Percentiles rank a stretch among this genome's conserved stretches.
Conservation (phyloP, 805 yeast genomes). For the Ogataea paraovalis region DNA sequence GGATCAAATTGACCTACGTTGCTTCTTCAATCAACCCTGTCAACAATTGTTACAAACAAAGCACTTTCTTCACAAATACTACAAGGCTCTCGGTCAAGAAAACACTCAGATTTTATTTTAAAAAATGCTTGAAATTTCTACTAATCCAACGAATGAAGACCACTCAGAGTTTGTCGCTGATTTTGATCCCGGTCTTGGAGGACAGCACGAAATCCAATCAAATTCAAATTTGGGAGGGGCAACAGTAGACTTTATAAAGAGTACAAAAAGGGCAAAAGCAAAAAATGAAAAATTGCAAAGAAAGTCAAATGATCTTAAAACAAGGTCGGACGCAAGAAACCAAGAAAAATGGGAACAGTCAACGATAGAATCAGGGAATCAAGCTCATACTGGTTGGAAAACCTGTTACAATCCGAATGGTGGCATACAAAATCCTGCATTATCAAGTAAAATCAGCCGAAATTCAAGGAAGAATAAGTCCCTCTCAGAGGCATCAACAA, state of each 20-base stretch:
- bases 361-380: too few species aligned
- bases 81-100: not conserved
- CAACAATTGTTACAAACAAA: not conserved
- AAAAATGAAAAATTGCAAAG: too few species aligned
- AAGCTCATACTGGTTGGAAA: not conserved
- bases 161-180: slow-evolving; percentile 16
- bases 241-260: too few species aligned
- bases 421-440: not conserved
- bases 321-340: too few species aligned
- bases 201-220: not conserved
- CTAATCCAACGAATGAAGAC: slow-evolving; percentile 11
- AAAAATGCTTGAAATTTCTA: not conserved
- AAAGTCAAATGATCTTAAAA: too few species aligned
- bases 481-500: not conserved
- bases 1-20: not conserved
- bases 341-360: too few species aligned
- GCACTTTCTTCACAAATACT: not conserved
- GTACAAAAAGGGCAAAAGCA: too few species aligned
- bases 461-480: not conserved
- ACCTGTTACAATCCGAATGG: not conserved
- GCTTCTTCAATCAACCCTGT: not conserved
- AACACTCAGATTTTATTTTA: not conserved
- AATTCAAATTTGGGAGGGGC: too few species aligned
- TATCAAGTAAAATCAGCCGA: not conserved
- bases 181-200: slow-evolving; percentile 15